phyloP scores from a whole-genome alignment of 371 early-diverging fungal species.

The Mucor piriformis region DNA sequence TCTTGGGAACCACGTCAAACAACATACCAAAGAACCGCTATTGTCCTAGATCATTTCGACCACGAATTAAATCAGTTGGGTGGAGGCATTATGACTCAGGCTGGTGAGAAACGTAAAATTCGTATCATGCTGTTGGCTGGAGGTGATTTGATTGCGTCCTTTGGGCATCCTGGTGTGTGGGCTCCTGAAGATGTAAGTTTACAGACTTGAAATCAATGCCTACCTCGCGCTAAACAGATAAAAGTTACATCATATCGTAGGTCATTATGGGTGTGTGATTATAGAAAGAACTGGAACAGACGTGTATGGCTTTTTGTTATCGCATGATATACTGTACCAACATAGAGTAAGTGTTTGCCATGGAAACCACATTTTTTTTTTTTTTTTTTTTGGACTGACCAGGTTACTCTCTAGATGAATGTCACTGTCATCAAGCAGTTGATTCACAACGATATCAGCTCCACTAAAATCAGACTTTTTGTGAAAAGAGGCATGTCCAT shows the following conservation, averaged over 20 bases:
- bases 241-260: constrained; percentile 90
- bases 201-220: not conserved
- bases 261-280: constrained; percentile 92
- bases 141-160: constrained; percentile 95
- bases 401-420: constrained; percentile 81
- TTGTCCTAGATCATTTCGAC: constrained; percentile 95
- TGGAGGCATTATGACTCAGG: constrained; percentile 52
- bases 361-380: not conserved
- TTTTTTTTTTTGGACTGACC: not conserved
- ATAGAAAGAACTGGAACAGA: constrained; percentile 96
- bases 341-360: constrained; percentile 63
- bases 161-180: constrained; percentile 94
- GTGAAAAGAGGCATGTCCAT: constrained; percentile 93
- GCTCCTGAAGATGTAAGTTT: constrained; percentile 83
- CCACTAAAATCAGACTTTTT: constrained; percentile 64
- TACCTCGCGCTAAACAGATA: not conserved
- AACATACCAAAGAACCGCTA: constrained; percentile 84
- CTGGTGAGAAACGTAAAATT: constrained; percentile 60
- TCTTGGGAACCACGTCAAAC: constrained; percentile 90
- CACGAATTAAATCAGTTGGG: constrained; percentile 75
- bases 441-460: constrained; percentile 90
- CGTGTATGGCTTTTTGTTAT: constrained; percentile 87
- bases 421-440: constrained; percentile 93
- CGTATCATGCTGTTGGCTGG: constrained; percentile 94
- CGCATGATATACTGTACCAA: constrained; percentile 88